phyloP scores from a whole-genome alignment of 2,329 filamentous ascomycete species.

The Cercospora brassicicola region DNA sequence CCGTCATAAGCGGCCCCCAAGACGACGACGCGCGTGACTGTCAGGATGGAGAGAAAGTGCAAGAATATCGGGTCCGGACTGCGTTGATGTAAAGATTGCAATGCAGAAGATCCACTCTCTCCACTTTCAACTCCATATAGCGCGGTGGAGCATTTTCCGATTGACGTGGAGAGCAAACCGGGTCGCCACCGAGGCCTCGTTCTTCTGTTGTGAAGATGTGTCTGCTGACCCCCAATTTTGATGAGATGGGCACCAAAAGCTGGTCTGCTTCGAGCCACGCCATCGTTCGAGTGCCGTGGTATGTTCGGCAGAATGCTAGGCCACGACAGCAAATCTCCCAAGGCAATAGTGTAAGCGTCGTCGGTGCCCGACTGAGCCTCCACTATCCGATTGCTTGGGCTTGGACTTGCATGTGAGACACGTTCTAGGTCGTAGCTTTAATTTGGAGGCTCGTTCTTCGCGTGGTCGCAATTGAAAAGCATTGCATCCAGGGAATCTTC shows the following conservation, averaged over 20 bases:
- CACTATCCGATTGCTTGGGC: conserved; percentile 12
- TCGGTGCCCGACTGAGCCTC: conserved; percentile 12
- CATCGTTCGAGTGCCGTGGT: neutral
- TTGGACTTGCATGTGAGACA: neutral
- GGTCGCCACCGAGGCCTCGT: conserved; percentile 1
- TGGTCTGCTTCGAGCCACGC: neutral
- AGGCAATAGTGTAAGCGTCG: conserved; percentile 1
- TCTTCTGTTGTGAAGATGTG: neutral
- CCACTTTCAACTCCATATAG: conserved; percentile 14
- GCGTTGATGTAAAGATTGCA: conserved; percentile 26
- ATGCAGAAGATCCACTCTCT: conserved; percentile 21
- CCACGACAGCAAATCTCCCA: neutral
- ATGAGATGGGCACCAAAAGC: neutral
- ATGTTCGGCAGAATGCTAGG: conserved; percentile 12
- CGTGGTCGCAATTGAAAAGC: neutral
- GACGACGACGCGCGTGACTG: conserved; percentile 20
- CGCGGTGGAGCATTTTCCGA: neutral
- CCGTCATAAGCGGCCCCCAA: conserved; percentile 21
- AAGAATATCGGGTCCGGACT: conserved; percentile 22
- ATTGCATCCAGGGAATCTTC: no score
- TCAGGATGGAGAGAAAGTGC: conserved; percentile 15
- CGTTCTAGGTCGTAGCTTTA: neutral
- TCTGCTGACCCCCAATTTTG: neutral
- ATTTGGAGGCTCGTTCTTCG: neutral
- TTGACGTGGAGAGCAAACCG: conserved; percentile 5